Base-by-base conservation (phyloP, 1,284 basidiomycete genomes). In the Cerioporus squamosus region DNA sequence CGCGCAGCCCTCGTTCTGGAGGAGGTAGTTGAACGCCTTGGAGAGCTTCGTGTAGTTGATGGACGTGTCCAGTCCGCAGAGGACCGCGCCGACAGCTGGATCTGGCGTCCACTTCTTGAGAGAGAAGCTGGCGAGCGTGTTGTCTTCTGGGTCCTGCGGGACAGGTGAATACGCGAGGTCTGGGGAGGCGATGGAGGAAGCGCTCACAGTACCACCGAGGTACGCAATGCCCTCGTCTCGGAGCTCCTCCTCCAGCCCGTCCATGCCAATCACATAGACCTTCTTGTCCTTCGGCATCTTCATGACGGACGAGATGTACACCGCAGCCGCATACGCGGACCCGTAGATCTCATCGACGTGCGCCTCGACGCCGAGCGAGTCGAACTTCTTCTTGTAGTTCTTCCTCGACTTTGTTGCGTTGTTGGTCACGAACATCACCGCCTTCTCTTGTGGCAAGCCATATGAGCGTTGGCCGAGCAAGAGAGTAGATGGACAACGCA, bases 181-280 rank as follows among this genome's bases (percentile, higher is more conserved):
- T 39, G 18, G 14, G 33, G 33, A 10, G 1, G 33, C 1, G 7
- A 39, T 6, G 5, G 18, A 2, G 31, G 15, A 33, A 23, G n/a
- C 26, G 64, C 85, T 66, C 68, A 95, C 95, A 23, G 94, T 95
- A 59, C 97, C 97, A 31, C 97, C 97, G 48, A 88, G 77, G 73
- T 85, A 89, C 10, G 79, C 70, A 51, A 98, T 82, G 9, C 94
- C 95, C 68, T 96, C 94, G 26, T 88, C 85, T 23, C 78, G 82
- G 48, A 99, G 80, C 76, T 99, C 97, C 68, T 98, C 93, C 74
- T 98, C 96, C 43, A 99, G 79, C 0, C 96, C 96, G 43, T 81
- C 75, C 87, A 95, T 93, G 2, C 97, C 97, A 57, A 99, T 91
- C 14, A 99, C 93, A 75, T 96, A 99, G 7, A 97, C 96, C 73